A percentile compares a stretch with the other conserved stretches of the same genome.
Evolutionary conservation across 306 rosid genomes (phyloP).

Genomic region (Malus sieversii): DNA sequence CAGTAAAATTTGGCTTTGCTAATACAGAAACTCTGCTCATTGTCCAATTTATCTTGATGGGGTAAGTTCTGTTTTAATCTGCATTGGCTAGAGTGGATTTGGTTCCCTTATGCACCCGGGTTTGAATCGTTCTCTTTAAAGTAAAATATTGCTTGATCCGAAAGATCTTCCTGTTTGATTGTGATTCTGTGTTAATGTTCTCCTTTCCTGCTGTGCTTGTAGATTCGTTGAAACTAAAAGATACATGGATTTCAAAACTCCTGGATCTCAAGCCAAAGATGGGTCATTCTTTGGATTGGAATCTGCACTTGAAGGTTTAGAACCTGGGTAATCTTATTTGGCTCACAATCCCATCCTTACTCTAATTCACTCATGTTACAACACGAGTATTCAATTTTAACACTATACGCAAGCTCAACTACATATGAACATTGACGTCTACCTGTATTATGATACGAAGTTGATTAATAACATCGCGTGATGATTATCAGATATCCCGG

Average conservation of each 20-base stretch:
- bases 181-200: not conserved
- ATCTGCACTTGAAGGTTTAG: slow-evolving; percentile 71
- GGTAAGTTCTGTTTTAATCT: slow-evolving; percentile 28
- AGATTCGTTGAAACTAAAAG: slow-evolving; percentile 86
- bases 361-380: too few species aligned
- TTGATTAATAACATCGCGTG: too few species aligned
- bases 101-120: too few species aligned
- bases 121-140: too few species aligned
- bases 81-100: too few species aligned
- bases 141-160: too few species aligned
- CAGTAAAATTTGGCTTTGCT: slow-evolving; percentile 57
- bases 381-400: too few species aligned
- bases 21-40: slow-evolving; percentile 61
- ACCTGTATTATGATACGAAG: too few species aligned
- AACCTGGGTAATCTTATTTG: slow-evolving; percentile 62
- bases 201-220: slow-evolving; percentile 10
- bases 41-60: slow-evolving; percentile 81
- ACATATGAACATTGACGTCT: too few species aligned
- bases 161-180: not conserved
- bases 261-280: slow-evolving; percentile 84
- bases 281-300: slow-evolving; percentile 79
- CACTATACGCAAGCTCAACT: too few species aligned
- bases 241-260: slow-evolving; percentile 82
- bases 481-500: slow-evolving; percentile 57
- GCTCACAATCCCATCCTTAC: not conserved